phyloP scores from a whole-genome alignment of 164 flowering plant genomes.

The Paratinospora sagittata region DNA sequence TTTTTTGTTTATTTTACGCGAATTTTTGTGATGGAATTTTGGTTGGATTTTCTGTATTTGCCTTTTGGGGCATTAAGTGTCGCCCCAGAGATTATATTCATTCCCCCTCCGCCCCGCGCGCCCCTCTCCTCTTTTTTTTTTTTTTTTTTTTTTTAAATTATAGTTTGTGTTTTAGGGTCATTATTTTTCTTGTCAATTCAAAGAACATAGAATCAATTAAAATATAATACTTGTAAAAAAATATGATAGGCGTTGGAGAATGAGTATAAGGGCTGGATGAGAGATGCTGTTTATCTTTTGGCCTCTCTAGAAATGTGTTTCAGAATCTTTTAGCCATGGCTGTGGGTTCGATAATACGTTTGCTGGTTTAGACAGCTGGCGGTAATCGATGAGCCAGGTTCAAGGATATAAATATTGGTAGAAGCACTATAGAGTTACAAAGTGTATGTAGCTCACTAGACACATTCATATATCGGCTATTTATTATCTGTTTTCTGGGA shows the following conservation, averaged over 20 bases:
- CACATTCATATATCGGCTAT: background rate
- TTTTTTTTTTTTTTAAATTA: no score
- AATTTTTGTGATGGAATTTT: background rate
- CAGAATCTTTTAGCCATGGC: background rate
- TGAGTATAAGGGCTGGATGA: no score
- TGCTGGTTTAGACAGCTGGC: background rate
- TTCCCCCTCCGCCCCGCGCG: no score
- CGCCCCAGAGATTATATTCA: no score
- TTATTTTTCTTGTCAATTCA: background rate
- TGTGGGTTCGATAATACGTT: background rate
- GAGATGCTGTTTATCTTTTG: no score
- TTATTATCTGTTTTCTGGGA: background rate
- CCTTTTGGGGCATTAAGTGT: no score
- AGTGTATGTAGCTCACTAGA: background rate
- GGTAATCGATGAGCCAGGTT: background rate
- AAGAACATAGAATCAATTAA: background rate
- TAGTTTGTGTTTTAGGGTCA: background rate
- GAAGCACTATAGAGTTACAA: background rate
- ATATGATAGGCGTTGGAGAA: background rate
- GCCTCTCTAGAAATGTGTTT: background rate
- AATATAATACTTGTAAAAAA: background rate
- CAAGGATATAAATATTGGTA: background rate
- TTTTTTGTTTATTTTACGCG: background rate
- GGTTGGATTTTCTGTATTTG: background rate
- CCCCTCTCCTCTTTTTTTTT: no score